A percentile compares a stretch with the other conserved stretches of the same genome.
phyloP scores from a whole-genome alignment of 2,329 filamentous ascomycete species.

The Aureobasidium sp. region DNA sequence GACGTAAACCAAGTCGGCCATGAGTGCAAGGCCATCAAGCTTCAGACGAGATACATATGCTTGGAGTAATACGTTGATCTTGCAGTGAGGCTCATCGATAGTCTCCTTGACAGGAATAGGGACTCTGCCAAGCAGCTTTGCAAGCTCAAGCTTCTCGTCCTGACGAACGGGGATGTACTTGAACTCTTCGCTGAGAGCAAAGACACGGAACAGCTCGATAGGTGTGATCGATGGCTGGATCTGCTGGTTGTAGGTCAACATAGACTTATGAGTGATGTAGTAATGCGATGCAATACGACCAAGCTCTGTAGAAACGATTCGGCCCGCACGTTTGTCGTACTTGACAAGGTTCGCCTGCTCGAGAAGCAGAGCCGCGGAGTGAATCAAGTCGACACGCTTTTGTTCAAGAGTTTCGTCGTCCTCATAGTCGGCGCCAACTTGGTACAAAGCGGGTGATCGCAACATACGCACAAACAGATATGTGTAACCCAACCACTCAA shows the following conservation, averaged over 20 bases:
- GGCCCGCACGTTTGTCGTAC: constrained; percentile 89
- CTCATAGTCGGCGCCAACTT: constrained; percentile 91
- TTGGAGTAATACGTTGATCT: constrained; percentile 95
- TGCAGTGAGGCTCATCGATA: constrained; percentile 91
- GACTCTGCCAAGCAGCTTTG: constrained; percentile 80
- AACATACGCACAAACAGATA: constrained; percentile 98
- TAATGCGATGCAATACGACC: constrained; percentile 96
- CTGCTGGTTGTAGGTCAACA: constrained; percentile 94
- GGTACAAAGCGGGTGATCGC: constrained; percentile 86
- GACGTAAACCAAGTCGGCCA: constrained; percentile 98
- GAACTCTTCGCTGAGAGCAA: constrained; percentile 93
- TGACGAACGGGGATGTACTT: constrained; percentile 97
- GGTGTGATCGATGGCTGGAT: constrained; percentile 87
- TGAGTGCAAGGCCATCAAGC: constrained; percentile 85
- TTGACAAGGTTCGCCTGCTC: constrained; percentile 85
- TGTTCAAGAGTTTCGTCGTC: constrained; percentile 87
- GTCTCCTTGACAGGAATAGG: constrained; percentile 96
- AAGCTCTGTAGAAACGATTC: constrained; percentile 82
- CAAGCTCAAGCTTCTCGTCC: constrained; percentile 93
- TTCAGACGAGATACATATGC: constrained; percentile 94
- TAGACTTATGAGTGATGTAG: constrained; percentile 93
- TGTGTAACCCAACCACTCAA: constrained; percentile 98
- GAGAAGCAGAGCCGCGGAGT: constrained; percentile 80
- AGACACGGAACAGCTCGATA: constrained; percentile 94
- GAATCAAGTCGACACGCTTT: constrained; percentile 93